These are phyloP conservation scores for Saksenaea oblongispora DNA, from an alignment of 371 early-diverging fungal genomes.

Conservation along the genomic window DNA sequence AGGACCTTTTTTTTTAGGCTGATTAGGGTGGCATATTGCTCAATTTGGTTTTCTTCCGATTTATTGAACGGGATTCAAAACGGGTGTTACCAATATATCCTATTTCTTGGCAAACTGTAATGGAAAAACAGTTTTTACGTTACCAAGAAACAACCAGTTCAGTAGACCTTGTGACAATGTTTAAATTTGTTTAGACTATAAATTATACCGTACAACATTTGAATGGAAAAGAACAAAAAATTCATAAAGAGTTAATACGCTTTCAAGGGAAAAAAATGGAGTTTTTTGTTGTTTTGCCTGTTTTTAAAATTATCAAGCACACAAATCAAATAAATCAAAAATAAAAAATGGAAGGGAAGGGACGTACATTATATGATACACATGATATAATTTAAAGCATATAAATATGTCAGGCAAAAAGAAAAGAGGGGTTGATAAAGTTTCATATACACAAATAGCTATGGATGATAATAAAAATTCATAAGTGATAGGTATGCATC, in stretches of 20 bases:
- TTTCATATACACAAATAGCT: not conserved
- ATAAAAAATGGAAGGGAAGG: not conserved
- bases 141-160: no score
- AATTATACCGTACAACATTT: no score
- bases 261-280: not conserved
- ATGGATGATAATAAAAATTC: not conserved
- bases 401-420: not conserved
- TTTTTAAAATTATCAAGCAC: not conserved
- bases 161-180: no score
- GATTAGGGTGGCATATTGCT: no score
- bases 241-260: no score
- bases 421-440: not conserved
- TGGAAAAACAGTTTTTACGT: no score
- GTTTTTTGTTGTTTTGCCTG: not conserved
- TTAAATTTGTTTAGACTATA: no score
- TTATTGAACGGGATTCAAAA: no score
- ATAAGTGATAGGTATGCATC: not conserved
- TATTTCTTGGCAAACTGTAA: no score
- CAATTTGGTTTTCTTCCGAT: no score
- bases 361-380: slow-evolving; percentile 1
- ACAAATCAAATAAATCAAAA: not conserved
- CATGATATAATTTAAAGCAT: not conserved
- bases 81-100: no score
- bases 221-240: not conserved
- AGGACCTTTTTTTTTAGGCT: no score